phyloP scores from a whole-genome alignment of 306 rosid genomes.

The Lablab purpureus region DNA sequence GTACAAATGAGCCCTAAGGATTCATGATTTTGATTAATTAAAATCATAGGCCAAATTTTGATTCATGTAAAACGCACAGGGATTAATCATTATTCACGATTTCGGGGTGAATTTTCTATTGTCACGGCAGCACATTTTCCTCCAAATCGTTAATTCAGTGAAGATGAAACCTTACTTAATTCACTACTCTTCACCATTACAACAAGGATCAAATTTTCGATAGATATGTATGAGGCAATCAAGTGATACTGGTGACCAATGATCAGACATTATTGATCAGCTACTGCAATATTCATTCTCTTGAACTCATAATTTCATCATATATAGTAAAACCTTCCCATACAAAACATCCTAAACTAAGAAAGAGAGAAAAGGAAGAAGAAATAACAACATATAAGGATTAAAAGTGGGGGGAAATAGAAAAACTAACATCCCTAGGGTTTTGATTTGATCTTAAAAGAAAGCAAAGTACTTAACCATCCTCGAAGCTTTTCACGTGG shows the following conservation, averaged over 20 bases:
- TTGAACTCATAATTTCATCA: conserved; percentile 49
- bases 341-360: conserved; percentile 54
- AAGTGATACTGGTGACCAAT: conserved; percentile 22
- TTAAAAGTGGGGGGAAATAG: neutral
- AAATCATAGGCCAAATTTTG: conserved; percentile 36
- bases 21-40: conserved; percentile 27
- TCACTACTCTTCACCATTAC: conserved; percentile 7
- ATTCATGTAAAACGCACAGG: conserved; percentile 11
- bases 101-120: conserved; percentile 16
- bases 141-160: conserved; percentile 33
- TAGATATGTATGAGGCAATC: neutral
- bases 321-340: conserved; percentile 46
- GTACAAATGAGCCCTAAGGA: conserved; percentile 12
- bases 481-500: conserved; percentile 40
- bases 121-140: conserved; percentile 34
- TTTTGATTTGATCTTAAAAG: conserved; percentile 48
- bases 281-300: conserved; percentile 34
- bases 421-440: conserved; percentile 63
- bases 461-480: conserved; percentile 42
- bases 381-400: conserved; percentile 32
- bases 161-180: conserved; percentile 36
- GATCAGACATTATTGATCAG: conserved; percentile 26
- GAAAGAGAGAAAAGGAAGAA: neutral
- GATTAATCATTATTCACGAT: conserved; percentile 21
- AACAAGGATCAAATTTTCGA: neutral